Conservation (phyloP, 139 green algal genomes). For the Chlorella sp. region DNA sequence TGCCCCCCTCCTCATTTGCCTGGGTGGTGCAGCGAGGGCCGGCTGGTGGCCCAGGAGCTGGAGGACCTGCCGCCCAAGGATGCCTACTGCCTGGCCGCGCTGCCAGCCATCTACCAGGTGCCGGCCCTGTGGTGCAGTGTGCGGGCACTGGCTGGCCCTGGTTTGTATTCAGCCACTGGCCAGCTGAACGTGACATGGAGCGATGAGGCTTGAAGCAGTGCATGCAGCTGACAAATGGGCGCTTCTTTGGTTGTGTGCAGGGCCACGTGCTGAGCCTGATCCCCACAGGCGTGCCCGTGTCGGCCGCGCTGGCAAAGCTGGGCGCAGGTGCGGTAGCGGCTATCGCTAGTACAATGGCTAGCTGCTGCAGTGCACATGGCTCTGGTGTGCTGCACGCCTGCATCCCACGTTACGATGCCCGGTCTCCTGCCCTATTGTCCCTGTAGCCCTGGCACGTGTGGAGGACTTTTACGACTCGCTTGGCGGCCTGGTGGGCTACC, state of each 20-base stretch:
- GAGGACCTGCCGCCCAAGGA: slow-evolving; percentile 41
- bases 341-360: too few species aligned
- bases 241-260: too few species aligned
- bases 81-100: slow-evolving; percentile 48
- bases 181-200: too few species aligned
- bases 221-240: too few species aligned
- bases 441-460: slow-evolving; percentile 60
- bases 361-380: too few species aligned
- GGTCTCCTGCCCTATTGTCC: not conserved
- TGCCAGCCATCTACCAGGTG: slow-evolving; percentile 39
- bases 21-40: slow-evolving; percentile 10
- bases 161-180: too few species aligned
- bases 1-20: not conserved
- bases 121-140: too few species aligned
- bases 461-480: slow-evolving; percentile 96
- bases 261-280: slow-evolving; percentile 56
- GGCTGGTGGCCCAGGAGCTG: slow-evolving; percentile 30
- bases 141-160: too few species aligned
- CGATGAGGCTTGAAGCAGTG: too few species aligned
- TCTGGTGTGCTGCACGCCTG: too few species aligned
- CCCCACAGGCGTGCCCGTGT: slow-evolving; percentile 25
- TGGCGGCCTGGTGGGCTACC: slow-evolving; percentile 95
- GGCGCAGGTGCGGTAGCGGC: not conserved
- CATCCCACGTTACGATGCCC: too few species aligned
- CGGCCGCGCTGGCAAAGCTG: slow-evolving; percentile 9